Base-by-base conservation (phyloP, 2,329 filamentous ascomycete species). In the Celoporthe dispersa region DNA sequence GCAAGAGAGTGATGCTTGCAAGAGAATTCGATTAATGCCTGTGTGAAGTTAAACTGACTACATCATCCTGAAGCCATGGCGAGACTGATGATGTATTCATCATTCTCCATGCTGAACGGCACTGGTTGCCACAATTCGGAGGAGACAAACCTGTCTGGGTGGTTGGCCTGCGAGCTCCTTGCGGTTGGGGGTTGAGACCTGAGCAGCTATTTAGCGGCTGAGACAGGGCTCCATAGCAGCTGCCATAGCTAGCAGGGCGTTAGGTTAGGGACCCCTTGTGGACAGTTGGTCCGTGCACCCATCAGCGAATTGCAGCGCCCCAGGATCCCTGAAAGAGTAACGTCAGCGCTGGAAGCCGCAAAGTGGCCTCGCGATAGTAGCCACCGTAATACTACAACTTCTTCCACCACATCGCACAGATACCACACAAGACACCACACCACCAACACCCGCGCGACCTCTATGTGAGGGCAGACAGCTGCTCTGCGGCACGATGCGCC, bases 401-500 rank as follows among this genome's bases (percentile, higher is more conserved):
- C 33, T 14, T 41, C 64, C 33, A 59, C 25, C 8, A 59, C 37
- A 25, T 25, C 28, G 53, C 62, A 31, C 31, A 19, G 41, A 28
- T 44, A 33, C n/a, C 57, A 39, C 19, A 41, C 31, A 12, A 59
- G 11, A 25, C 37, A 33, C 65, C 33, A 61, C 55, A 53, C 41
- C 51, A n/a, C 39, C 39, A 37, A 51, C 44, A 19, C 61, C 55
- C 69, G 70, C 39, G 57, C 39, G 57, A 51, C 61, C 69, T 76
- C 76, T 76, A 81, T 80, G 78, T 79, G 74, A 81, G 72, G 75
- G 74, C 75, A 73, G 71, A 51, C 73, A 70, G 73, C 73, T 73
- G 71, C 74, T 73, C 70, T 75, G 70, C 77, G 77, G 76, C 79
- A 83, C 72, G 71, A 89, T 89, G 87, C 85, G 85, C 81, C 84